A percentile compares a stretch with the other conserved stretches of the same genome.
These are phyloP conservation scores for Perkinsus olseni DNA, from an alignment of 169 alveolate species.

Conservation along the genomic window DNA sequence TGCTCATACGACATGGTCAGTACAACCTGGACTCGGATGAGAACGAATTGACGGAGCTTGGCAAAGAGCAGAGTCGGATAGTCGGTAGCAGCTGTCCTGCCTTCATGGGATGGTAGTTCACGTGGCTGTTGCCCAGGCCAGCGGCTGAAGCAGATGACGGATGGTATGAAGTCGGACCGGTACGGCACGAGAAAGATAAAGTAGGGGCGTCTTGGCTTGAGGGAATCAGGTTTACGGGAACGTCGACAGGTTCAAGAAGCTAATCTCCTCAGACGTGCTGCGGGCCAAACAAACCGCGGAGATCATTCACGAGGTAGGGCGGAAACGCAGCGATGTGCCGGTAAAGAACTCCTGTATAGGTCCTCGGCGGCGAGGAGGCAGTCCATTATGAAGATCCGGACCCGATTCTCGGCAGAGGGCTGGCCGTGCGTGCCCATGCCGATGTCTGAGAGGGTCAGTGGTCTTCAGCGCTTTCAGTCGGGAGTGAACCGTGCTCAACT, in stretches of 20 bases:
- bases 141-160: conserved; percentile 11
- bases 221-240: not conserved
- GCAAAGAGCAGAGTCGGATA: not conserved
- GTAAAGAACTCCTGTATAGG: not conserved
- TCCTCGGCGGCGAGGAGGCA: not conserved
- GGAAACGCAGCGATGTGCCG: not conserved
- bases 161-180: not conserved
- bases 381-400: not conserved
- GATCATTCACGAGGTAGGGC: not conserved
- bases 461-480: not conserved
- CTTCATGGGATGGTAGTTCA: not conserved
- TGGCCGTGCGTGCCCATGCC: conserved; percentile 14
- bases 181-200: not conserved
- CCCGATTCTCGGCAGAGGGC: conserved; percentile 12
- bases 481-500: not conserved
- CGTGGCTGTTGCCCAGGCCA: not conserved
- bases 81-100: not conserved
- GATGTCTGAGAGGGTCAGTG: not conserved
- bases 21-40: conserved; percentile 14
- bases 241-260: not conserved
- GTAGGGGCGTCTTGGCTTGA: not conserved
- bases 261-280: not conserved
- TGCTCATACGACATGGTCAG: conserved; percentile 7
- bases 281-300: conserved; percentile 18
- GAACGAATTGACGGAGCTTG: conserved; percentile 10